A percentile compares a stretch with the other conserved stretches of the same genome.
Evolutionary conservation across 768 basidiomycete species (phyloP).

Genomic region (Clavulina sp.): DNA sequence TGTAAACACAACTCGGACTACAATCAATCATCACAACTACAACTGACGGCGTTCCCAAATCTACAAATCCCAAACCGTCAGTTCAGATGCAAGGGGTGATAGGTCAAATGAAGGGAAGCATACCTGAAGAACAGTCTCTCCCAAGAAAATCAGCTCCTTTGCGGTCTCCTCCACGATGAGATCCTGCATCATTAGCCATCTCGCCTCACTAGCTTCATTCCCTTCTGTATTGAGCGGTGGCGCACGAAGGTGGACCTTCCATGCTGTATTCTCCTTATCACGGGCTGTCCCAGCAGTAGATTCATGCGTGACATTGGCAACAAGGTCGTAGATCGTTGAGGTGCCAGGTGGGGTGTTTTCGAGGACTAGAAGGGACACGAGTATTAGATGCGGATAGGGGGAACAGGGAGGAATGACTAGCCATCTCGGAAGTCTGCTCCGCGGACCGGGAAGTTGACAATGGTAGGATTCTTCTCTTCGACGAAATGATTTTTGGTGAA

Average conservation of each 20-base stretch:
- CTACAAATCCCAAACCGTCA: too few species aligned
- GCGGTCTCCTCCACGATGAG: conserved; percentile 91
- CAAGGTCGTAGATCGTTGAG: conserved; percentile 75
- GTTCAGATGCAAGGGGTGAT: too few species aligned
- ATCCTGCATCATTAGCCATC: conserved; percentile 95
- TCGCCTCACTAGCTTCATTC: conserved; percentile 70
- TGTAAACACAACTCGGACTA: neutral
- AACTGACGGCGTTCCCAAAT: neutral
- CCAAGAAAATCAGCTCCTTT: conserved; percentile 94
- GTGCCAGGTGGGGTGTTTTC: conserved; percentile 39
- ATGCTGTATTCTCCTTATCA: conserved; percentile 78
- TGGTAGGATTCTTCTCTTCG: conserved; percentile 97
- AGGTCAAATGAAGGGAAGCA: conserved; percentile 4
- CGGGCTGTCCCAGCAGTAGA: conserved; percentile 91
- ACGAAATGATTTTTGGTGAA: conserved; percentile 95
- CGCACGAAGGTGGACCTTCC: conserved; percentile 78
- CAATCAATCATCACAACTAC: neutral
- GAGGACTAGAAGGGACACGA: conserved; percentile 37
- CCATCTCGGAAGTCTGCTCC: conserved; percentile 88
- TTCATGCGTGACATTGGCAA: conserved; percentile 90
- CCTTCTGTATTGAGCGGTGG: conserved; percentile 46
- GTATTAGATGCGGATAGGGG: conserved; percentile 4
- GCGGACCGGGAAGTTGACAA: conserved; percentile 89
- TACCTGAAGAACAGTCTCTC: conserved; percentile 92
- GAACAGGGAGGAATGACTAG: conserved; percentile 27